Evolutionary conservation across 192 early-diverging fungal genomes (phyloP), one percentile per base, ranked within the genome.

Genomic region (Coemansia sp.): DNA sequence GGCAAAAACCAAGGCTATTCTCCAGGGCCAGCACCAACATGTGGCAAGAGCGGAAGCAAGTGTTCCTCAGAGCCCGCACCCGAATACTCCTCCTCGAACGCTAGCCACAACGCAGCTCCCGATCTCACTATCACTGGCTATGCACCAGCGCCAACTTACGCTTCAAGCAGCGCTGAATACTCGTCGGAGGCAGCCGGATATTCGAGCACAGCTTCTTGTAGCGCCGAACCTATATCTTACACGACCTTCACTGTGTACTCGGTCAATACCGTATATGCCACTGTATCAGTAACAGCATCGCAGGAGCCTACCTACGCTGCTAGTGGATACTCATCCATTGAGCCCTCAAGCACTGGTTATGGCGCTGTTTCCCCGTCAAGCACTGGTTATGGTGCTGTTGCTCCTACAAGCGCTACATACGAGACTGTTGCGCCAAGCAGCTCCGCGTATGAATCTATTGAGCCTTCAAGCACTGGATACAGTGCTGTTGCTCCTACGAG

Each of bases 221-320:
- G 55, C 37, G 58, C 58, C 23, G 68, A 62, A 5, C 49, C 61
- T 25, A 7, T 43, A n/a, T 64, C 64, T 48, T 61, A 65, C 61
- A 53, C 63, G 4, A 75, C 67, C 0, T 31, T 26, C 29, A 70
- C 60, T 7, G 68, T 75, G 23, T 59, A 40, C 7, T 70, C 68
- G 2, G 63, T 68, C 53, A 76, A 68, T 61, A 76, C 68, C n/a
- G 61, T 75, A 7, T 70, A 75, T 21, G 63, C 29, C 12, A 23
- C 62, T 4, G 59, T 61, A 16, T 60, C 25, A 26, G 66, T 40
- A 28, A 35, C 20, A n/a, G 52, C 35, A 2, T 39, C 63, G 0
- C 39, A 34, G 7, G 53, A 2, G 23, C 40, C 52, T 18, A 42
- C 39, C 58, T 12, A 34, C 37, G 9, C 13, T 40, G 16, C 43